Evolutionary conservation across 2,329 filamentous ascomycete species (phyloP), one percentile per base, ranked within the genome.

Genomic region (Alternaria ventricosa): DNA sequence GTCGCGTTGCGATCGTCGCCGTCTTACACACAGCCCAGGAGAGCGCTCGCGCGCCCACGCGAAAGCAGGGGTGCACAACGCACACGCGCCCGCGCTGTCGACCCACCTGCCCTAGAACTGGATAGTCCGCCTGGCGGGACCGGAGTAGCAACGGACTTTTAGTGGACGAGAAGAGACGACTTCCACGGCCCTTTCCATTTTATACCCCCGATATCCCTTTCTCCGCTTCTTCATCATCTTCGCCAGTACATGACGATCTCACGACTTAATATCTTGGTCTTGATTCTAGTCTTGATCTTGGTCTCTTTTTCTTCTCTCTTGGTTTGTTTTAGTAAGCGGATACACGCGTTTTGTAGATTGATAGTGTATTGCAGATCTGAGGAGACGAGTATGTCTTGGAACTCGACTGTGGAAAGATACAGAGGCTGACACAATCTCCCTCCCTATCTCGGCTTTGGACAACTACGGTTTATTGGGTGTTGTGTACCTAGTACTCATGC

Each of bases 201-300:
- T 75, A 77, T 76, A 75, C 74, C 72, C 71, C 64, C 47, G 63
- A 73, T 71, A 70, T 72, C 65, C 66, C 55, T 55, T 61, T 58
- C 36, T 73, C 68, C 61, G 59, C 62, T 66, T 69, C 56, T 66
- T 59, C 56, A 43, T 54, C n/a, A 36, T 50, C 44, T 67, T 68
- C 60, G 60, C 55, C 56, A 55, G 66, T 66, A 63, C 36, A 68
- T 44, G 66, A 73, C 65, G 66, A 72, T 65, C 55, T 71, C 59
- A 75, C 68, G 72, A 71, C 53, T 59, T 69, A 63, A 66, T 67
- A 55, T 45, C 55, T 46, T 45, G 43, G 18, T 55, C 43, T 56
- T 60, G 58, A 55, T 47, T 25, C 30, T 41, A 53, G 28, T 53
- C 49, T 41, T 25, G 49, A 53, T 53, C 49, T 41, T 53, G 49